Base-by-base conservation (phyloP, 139 green algal genomes). In the Chlamydomonas eustigma region DNA sequence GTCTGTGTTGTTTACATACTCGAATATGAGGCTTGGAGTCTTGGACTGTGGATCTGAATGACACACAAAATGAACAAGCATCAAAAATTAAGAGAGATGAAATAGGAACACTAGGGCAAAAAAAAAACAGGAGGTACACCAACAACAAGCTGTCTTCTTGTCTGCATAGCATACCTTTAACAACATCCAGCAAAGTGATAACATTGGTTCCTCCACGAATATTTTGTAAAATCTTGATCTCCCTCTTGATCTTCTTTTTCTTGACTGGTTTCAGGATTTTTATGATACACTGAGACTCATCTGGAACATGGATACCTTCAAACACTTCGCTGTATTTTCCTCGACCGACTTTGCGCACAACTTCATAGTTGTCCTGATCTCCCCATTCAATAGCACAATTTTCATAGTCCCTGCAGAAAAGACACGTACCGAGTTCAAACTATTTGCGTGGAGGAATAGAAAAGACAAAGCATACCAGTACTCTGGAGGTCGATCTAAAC, bases 241-340 rank as follows among this genome's bases (percentile, higher is more conserved):
- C 96, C 1, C 95, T 84, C 80, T 97, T 93, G 78, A 99, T 98
- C 87, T 75, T 80, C 67, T 80, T 80, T 67, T 76, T 76, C 67
- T 80, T 80, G 3, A 77, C 72, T 4, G 68, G 68, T 38, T 75
- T 75, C 8, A 75, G 68, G 37, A 75, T 75, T 35, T 98, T 98
- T 81, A 97, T 97, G 69, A 98, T 94, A 84, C 93, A 98, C 28
- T 86, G 87, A 31, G 94, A 75, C 63, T 86, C 86, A 44, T 82
- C 92, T 25, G 83, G 63, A 2, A 85, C 82, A 72, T 97, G 92
- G 22, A 97, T 75, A 34, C 95, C 95, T 85, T 99, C 96, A 83
- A 99, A 99, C 36, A 99, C 96, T 83, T 99, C 96, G 79, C 87
- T 95, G 86, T 99, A 99, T 85, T 99, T 99, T 37, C 96, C 96